phyloP scores from a whole-genome alignment of 164 flowering plant species.

The Aristolochia fimbriata region DNA sequence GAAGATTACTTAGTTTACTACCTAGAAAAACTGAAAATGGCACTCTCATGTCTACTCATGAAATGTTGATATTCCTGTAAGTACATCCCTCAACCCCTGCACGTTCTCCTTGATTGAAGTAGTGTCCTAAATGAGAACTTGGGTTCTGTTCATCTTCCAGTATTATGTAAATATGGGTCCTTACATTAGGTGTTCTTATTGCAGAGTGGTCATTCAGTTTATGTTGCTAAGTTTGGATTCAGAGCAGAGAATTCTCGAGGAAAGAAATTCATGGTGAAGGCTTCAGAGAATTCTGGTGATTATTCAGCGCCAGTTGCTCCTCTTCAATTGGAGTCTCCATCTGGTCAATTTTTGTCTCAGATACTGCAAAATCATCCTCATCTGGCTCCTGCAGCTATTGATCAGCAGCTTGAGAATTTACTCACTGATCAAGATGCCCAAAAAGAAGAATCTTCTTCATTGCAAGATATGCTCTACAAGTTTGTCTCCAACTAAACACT shows the following conservation, averaged over 20 bases:
- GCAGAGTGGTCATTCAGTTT: constrained; percentile 36
- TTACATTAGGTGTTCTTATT: constrained; percentile 13
- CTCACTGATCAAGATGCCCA: constrained; percentile 51
- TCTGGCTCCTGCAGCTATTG: constrained; percentile 73
- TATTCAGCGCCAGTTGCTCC: constrained; percentile 55
- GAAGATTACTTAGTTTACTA: no score
- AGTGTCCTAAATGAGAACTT: background rate
- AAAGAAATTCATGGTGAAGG: constrained; percentile 40
- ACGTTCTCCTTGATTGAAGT: background rate
- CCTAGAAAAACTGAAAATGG: no score
- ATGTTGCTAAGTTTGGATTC: constrained; percentile 25
- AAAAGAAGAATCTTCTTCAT: constrained; percentile 31
- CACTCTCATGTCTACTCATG: no score
- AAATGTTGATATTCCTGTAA: no score
- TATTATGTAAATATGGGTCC: constrained; percentile 1
- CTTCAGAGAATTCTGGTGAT: constrained; percentile 38
- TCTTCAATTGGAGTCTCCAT: constrained; percentile 64
- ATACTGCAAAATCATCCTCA: constrained; percentile 80
- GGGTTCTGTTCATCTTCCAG: background rate
- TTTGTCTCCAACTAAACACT: background rate
- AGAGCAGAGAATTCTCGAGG: constrained; percentile 21
- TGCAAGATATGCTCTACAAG: constrained; percentile 35
- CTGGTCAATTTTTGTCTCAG: constrained; percentile 76
- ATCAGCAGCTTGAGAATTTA: constrained; percentile 86
- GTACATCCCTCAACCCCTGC: background rate